Base-by-base conservation (phyloP, 2,329 filamentous ascomycete genomes). In the Cyclaneusma minus region DNA sequence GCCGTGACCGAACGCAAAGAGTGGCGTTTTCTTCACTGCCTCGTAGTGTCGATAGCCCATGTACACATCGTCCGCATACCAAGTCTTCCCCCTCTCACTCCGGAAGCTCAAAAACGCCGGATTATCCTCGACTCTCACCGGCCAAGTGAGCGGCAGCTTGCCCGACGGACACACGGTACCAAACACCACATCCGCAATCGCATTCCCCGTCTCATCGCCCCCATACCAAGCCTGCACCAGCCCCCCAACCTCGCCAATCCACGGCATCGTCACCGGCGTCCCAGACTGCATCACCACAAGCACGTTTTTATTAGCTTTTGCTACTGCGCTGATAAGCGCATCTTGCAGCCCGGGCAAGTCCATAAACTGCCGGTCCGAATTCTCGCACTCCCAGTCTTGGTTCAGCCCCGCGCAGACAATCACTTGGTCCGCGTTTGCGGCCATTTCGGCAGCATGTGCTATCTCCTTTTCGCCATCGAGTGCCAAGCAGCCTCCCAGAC, bases 1-100 rank as follows among this genome's bases (percentile, higher is more conserved):
- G 2, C 82, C 82, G 42, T 83, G 73, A 8, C 81, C 81, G 45
- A 91, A 91, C 30, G 75, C 64, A 50, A 85, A 89, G 15, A 77
- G 62, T 0, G 75, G 67, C 1, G 61, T 57, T 4, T 69, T 60
- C 18, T 71, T 60, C n/a, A 64, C 60, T 40, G 67, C 73, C 43
- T 89, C 80, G 47, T 82, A 89, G 55, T 73, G 83, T 13, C 79
- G 63, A 52, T 89, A 89, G 3, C 81, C 81, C 19, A 87, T 60
- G 47, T 82, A 87, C 23, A 89, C 58, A 33, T 82, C 80, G 49
- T 89, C 81, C 24, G 77, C 77, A 44, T 87, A 89, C 1, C 83
- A 55, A 0, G 75, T 71, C 30, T 76, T 64, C 22, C 77, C 68
- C 18, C 72, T 69, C 48, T 87, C 78, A 8, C 64, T 64, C 19